phyloP scores from a whole-genome alignment of 257 asterid species.

The Solanum commersonii region DNA sequence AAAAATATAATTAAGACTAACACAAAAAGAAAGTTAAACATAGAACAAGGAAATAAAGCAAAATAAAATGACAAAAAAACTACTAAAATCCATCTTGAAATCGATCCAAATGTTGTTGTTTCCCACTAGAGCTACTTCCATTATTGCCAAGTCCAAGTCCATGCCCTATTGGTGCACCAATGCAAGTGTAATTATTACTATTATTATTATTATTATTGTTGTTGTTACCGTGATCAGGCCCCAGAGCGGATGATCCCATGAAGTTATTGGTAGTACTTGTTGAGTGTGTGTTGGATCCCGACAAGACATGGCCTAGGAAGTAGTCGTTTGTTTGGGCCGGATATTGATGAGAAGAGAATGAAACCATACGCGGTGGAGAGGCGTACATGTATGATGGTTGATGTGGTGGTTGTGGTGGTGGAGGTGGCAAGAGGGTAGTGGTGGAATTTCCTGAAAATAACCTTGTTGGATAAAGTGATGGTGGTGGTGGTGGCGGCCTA shows the following conservation, averaged over 20 bases:
- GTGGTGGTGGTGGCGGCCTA: constrained; percentile 7
- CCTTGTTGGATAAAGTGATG: constrained; percentile 45
- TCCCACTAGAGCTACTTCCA: background rate
- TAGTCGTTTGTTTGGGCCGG: constrained; percentile 32
- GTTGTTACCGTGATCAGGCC: constrained; percentile 8
- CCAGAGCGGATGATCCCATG: background rate
- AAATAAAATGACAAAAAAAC: background rate
- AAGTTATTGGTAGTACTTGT: constrained; percentile 8
- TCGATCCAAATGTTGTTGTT: constrained; percentile 15
- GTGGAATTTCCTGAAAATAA: constrained; percentile 24
- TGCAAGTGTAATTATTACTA: constrained; percentile 47
- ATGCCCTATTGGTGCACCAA: constrained; percentile 71
- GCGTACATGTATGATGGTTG: constrained; percentile 35
- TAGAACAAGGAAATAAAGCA: background rate
- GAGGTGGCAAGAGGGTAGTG: constrained; percentile 22
- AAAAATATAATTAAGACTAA: constrained; percentile 10
- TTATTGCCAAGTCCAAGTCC: constrained; percentile 10
- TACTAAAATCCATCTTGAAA: constrained; percentile 42
- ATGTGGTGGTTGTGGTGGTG: constrained; percentile 11
- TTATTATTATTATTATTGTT: background rate
- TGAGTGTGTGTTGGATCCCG: constrained; percentile 9
- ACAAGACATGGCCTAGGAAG: constrained; percentile 51
- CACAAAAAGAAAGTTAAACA: constrained; percentile 3
- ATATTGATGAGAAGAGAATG: constrained; percentile 38
- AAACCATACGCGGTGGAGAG: constrained; percentile 47